Percentiles rank a stretch among this genome's conserved stretches.
Conservation (phyloP, 2,329 filamentous ascomycete species). For the Orbilia javanica region DNA sequence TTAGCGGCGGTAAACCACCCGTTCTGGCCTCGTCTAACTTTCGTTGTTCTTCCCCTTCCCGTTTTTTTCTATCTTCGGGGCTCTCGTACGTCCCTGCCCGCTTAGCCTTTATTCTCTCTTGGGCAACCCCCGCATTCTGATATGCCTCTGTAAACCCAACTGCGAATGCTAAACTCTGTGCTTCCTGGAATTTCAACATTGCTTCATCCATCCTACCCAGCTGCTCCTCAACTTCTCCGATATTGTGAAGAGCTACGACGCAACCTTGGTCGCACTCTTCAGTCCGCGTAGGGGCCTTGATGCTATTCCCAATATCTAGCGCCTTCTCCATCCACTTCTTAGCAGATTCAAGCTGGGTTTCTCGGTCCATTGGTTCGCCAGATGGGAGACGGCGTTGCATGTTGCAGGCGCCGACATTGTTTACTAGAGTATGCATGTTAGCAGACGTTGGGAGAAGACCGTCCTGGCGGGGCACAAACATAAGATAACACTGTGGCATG, state of each 20-base stretch:
- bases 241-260: constrained; percentile 84
- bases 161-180: constrained; percentile 71
- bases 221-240: constrained; percentile 86
- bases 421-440: constrained; percentile 56
- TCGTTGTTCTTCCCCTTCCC: constrained; percentile 19
- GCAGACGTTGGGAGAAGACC: neutral
- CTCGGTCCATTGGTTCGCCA: constrained; percentile 67
- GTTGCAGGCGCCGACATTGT: constrained; percentile 53
- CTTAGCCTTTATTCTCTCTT: constrained; percentile 43
- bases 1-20: constrained; percentile 27
- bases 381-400: constrained; percentile 53
- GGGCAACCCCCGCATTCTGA: constrained; percentile 32
- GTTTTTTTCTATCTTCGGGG: constrained; percentile 10
- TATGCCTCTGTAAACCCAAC: constrained; percentile 63
- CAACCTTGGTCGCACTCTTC: constrained; percentile 87
- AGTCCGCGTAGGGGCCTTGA: constrained; percentile 76
- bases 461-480: constrained; percentile 69
- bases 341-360: constrained; percentile 73
- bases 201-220: constrained; percentile 76
- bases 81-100: constrained; percentile 27
- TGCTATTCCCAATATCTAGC: constrained; percentile 74
- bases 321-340: constrained; percentile 84
- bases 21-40: neutral
- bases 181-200: constrained; percentile 76
- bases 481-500: constrained; percentile 83